These are phyloP conservation scores for Tilletia walkeri DNA, from an alignment of 1,284 basidiomycete species.

Conservation along the genomic window DNA sequence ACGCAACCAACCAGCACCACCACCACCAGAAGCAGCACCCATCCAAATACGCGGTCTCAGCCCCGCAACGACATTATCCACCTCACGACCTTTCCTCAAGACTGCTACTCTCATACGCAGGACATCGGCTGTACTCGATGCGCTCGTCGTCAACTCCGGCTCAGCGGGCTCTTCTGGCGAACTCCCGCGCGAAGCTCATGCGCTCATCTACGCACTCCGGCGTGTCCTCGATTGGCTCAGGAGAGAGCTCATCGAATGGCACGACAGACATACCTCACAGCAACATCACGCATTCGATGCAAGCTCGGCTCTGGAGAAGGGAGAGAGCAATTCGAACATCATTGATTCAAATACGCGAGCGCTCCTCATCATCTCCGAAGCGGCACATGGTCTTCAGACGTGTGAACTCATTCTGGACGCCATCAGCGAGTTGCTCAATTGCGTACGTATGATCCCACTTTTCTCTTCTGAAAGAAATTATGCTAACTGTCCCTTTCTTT, in stretches of 20 bases:
- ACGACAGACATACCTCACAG: conserved; percentile 16
- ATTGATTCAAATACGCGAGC: background rate
- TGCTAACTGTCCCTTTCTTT: no score
- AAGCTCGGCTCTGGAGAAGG: no score
- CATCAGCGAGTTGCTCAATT: conserved; percentile 28
- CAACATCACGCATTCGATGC: background rate
- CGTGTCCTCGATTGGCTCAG: conserved; percentile 35
- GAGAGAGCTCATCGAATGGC: conserved; percentile 26
- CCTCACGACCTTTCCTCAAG: no score
- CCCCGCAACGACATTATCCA: no score
- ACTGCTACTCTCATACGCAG: no score
- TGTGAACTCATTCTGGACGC: conserved; percentile 29
- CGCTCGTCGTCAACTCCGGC: no score
- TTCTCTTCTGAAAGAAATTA: no score
- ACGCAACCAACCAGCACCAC: no score
- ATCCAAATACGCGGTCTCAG: no score
- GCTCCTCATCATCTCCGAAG: conserved; percentile 3
- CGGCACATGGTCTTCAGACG: background rate
- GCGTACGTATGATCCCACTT: conserved; percentile 23
- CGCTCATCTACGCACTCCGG: conserved; percentile 32
- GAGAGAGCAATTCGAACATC: background rate
- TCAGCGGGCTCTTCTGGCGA: no score
- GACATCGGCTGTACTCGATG: no score
- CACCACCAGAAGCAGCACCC: no score
- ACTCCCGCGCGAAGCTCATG: conserved; percentile 26